phyloP scores from a whole-genome alignment of 2,329 filamentous ascomycete species.

The Diaporthe caulivora region DNA sequence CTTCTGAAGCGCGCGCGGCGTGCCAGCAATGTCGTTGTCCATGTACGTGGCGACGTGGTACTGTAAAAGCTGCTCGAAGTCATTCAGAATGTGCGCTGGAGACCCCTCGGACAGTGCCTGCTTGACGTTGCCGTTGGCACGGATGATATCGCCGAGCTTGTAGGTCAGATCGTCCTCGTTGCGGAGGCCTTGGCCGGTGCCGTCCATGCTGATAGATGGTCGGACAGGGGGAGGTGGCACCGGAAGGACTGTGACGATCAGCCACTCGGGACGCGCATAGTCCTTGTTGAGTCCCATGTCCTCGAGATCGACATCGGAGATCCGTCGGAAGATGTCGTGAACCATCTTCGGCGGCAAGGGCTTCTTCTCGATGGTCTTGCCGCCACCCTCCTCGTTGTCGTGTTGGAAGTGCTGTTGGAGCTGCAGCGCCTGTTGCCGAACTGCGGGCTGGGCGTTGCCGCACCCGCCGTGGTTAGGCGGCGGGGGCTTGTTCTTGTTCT shows the following conservation, averaged over 20 bases:
- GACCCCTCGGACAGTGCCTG: conserved; percentile 93
- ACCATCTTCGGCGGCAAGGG: conserved; percentile 87
- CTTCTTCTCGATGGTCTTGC: conserved; percentile 81
- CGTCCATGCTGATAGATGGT: conserved; percentile 97
- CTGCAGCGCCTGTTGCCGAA: conserved; percentile 88
- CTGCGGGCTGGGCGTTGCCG: conserved; percentile 89
- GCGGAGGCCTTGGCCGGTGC: conserved; percentile 89
- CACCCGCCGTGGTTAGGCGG: conserved; percentile 86
- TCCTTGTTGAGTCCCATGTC: conserved; percentile 94
- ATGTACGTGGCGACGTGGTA: conserved; percentile 99
- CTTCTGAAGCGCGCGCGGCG: conserved; percentile 95
- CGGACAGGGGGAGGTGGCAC: conserved; percentile 96
- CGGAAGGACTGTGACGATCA: conserved; percentile 94
- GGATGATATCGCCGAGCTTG: conserved; percentile 98
- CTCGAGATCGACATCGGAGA: conserved; percentile 82
- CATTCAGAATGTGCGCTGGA: conserved; percentile 88
- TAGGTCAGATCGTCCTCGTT: conserved; percentile 99
- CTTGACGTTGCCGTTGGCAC: conserved; percentile 94
- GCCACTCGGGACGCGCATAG: conserved; percentile 97
- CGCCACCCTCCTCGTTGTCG: conserved; percentile 73
- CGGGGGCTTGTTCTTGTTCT: conserved; percentile 64
- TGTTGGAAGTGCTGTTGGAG: conserved; percentile 64
- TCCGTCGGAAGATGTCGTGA: conserved; percentile 86
- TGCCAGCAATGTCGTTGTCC: conserved; percentile 98
- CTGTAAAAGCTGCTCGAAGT: conserved; percentile 92